phyloP scores from a whole-genome alignment of 257 asterid species.

The Lycium ferocissimum region DNA sequence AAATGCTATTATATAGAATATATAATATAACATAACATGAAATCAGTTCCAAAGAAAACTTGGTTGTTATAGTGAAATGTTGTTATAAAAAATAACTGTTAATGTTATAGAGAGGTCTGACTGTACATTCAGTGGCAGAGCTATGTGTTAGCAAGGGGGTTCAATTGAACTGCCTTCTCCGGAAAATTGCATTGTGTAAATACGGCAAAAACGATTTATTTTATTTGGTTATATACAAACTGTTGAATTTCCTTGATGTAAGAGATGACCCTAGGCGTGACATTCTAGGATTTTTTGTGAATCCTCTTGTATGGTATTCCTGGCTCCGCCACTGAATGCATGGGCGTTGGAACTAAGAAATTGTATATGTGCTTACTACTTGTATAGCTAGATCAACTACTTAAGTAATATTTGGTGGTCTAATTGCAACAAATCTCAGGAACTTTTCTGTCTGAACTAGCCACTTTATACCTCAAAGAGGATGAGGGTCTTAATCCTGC shows the following conservation, averaged over 20 bases:
- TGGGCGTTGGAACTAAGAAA: not conserved
- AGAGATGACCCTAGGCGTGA: not conserved
- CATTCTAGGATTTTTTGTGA: not conserved
- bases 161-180: not conserved
- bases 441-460: not conserved
- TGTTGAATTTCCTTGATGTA: not conserved
- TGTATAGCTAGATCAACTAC: not conserved
- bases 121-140: not conserved
- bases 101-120: no score
- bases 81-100: no score
- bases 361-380: not conserved
- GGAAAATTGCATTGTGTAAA: not conserved
- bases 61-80: no score
- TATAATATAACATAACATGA: no score
- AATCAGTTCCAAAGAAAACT: no score
- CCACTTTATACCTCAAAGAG: not conserved
- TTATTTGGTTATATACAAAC: not conserved
- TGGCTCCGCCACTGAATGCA: not conserved
- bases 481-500: not conserved
- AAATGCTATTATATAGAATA: no score
- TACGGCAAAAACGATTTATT: not conserved
- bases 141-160: not conserved
- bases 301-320: not conserved
- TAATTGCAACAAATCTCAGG: not conserved
- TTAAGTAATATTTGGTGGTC: not conserved